Evolutionary conservation across 768 basidiomycete species (phyloP).

Genomic region (Psilocybe cyanescens): DNA sequence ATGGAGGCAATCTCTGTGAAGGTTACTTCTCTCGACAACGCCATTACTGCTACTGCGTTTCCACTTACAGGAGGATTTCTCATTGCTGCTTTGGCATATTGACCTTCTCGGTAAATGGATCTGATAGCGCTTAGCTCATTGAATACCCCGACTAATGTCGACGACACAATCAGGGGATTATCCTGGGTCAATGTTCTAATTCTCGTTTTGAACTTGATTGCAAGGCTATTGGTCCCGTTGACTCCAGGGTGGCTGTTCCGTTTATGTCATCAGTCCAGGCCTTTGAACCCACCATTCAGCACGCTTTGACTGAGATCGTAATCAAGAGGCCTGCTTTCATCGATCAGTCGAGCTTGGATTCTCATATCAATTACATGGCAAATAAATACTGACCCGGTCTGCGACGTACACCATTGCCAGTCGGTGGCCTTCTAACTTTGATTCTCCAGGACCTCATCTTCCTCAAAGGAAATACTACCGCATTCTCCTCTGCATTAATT

Average conservation of each 20-base stretch:
- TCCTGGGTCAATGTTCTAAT: too few relatives aligned
- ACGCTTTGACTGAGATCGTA: slow-evolving; percentile 26
- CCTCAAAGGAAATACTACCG: slow-evolving; percentile 23
- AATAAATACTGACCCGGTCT: not conserved
- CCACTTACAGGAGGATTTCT: slow-evolving; percentile 30
- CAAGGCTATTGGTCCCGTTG: slow-evolving; percentile 24
- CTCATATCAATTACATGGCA: not conserved
- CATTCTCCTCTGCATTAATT: slow-evolving; percentile 29
- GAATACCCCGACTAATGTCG: too few relatives aligned
- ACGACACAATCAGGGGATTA: too few relatives aligned
- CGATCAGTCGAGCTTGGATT: not conserved
- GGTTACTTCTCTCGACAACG: slow-evolving; percentile 28
- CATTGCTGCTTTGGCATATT: slow-evolving; percentile 24
- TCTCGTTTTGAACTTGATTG: too few relatives aligned
- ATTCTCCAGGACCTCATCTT: slow-evolving; percentile 30
- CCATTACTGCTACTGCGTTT: slow-evolving; percentile 26
- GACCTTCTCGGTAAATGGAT: not conserved
- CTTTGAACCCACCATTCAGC: slow-evolving; percentile 29
- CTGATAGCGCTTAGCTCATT: not conserved
- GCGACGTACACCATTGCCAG: slow-evolving; percentile 23
- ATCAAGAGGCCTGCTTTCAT: slow-evolving; percentile 29
- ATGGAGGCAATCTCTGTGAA: slow-evolving; percentile 25
- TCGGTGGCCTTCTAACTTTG: slow-evolving; percentile 32
- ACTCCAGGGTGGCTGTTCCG: too few relatives aligned
- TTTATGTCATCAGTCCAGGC: too few relatives aligned